Conservation (phyloP, 23 red algal genomes). For the Agarophyton chilense region DNA sequence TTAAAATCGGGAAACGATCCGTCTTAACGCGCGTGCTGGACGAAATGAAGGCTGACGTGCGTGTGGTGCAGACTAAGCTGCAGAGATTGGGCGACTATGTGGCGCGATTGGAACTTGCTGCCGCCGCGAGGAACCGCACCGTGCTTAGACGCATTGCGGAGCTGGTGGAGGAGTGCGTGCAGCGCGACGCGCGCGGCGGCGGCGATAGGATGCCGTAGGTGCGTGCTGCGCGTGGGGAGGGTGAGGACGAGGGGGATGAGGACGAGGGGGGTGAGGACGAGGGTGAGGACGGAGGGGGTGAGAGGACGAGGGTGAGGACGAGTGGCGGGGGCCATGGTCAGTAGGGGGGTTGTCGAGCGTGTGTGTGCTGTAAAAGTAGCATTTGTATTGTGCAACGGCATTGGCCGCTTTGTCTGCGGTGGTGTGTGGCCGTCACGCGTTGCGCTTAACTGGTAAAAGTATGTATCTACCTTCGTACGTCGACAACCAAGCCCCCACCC, state of each 20-base stretch:
- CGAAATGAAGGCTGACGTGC: not conserved
- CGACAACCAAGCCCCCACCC: not conserved
- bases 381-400: not conserved
- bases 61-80: not conserved
- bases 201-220: not conserved
- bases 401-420: not conserved
- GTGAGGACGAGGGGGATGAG: too few relatives aligned
- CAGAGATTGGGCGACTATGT: not conserved
- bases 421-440: too few relatives aligned
- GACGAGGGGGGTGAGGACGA: too few relatives aligned
- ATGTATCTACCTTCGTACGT: not conserved
- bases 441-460: not conserved
- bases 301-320: too few relatives aligned
- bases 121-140: not conserved
- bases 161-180: conserved; percentile 12
- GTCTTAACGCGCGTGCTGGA: not conserved
- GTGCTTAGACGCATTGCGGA: not conserved
- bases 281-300: too few relatives aligned
- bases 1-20: not conserved
- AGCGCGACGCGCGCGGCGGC: not conserved
- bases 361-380: not conserved
- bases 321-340: too few relatives aligned
- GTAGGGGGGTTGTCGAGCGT: too few relatives aligned
- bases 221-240: too few relatives aligned
- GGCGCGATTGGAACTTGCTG: not conserved